phyloP scores from a whole-genome alignment of 441 rosid species.

The Sinapis alba region DNA sequence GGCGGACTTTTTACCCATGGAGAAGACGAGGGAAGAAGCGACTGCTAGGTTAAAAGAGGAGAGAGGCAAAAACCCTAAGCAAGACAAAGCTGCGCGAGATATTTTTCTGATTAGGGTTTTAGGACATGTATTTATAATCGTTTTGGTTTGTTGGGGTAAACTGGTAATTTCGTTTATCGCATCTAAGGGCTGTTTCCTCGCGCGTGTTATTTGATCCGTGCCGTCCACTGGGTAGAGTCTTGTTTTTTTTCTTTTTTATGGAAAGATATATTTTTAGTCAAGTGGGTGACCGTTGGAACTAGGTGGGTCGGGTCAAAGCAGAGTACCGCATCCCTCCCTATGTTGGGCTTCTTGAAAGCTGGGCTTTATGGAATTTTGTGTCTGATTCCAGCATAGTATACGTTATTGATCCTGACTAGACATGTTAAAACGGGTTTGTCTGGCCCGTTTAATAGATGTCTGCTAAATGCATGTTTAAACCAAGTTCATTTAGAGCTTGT shows the following conservation, averaged over 20 bases:
- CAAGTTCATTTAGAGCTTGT: too few relatives aligned
- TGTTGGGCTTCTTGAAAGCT: slow-evolving; percentile 4
- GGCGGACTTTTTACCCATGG: slow-evolving; percentile 82
- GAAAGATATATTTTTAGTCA: neutral
- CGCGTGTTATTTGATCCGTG: slow-evolving; percentile 2
- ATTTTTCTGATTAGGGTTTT: slow-evolving; percentile 41
- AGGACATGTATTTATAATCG: slow-evolving; percentile 34
- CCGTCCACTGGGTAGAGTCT: slow-evolving; percentile 27
- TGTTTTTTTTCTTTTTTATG: neutral
- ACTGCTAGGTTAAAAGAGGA: slow-evolving; percentile 3
- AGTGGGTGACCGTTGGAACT: slow-evolving; percentile 8
- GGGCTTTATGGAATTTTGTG: neutral
- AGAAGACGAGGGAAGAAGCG: neutral
- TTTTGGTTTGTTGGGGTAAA: neutral
- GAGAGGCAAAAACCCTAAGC: slow-evolving; percentile 38
- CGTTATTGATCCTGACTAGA: too few relatives aligned
- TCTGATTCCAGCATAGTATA: too few relatives aligned
- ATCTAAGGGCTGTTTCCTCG: slow-evolving; percentile 29
- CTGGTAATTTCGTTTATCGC: neutral
- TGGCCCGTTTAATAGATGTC: too few relatives aligned
- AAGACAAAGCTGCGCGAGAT: slow-evolving; percentile 40
- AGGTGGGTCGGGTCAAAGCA: slow-evolving; percentile 31
- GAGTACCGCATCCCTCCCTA: neutral
- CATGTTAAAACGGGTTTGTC: too few relatives aligned
- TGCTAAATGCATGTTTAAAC: too few relatives aligned